Base-by-base conservation (phyloP, 2,329 filamentous ascomycete species). In the Ceratocystis alfenasii region DNA sequence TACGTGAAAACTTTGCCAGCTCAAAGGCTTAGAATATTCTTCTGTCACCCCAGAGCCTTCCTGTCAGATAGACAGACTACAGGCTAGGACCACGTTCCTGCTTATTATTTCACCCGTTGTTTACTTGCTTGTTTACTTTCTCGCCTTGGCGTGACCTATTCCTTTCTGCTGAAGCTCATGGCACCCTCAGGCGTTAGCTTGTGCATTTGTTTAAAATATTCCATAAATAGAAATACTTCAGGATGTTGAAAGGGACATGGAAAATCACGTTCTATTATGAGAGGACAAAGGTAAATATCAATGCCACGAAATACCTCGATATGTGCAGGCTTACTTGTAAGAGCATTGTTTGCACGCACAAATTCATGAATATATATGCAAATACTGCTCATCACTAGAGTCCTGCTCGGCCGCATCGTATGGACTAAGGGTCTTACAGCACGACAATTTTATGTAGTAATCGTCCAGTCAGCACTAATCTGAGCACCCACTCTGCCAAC, bases 381-480 rank as follows among this genome's bases (percentile, higher is more conserved):
- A 25, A 5, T 53, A 28, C 48, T 4, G 20, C 10, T 5, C 15
- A 10, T 53, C 22, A 25, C 36, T 17, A 50, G 50, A 50, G 61
- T 36, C 10, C 25, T 15, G n/a, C 12, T 36, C 6, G 15, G 60
- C 5, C 60, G n/a, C 10, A 12, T 41, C 36, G 46, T 25, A 55
- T 20, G 20, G 20, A 6, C 45, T n/a, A 7, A 50, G 50, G 25
- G 12, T n/a, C 30, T 15, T 59, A 10, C 5, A 33, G 33, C 55
- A 36, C 15, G 20, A 10, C 62, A 25, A 44, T 15, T 44, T 62
- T 68, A 68, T 70, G 77, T 66, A 69, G 73, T 75, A 66, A 79
- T 75, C 66, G 68, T 80, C 80, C 81, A 85, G 73, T 84, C 80
- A 36, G 77, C 78, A 8, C 79, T 81, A 68, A 84, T 79, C 65